These are phyloP conservation scores for Elasticomyces elasticus DNA, from an alignment of 495 filamentous ascomycete genomes.

Conservation along the genomic window DNA sequence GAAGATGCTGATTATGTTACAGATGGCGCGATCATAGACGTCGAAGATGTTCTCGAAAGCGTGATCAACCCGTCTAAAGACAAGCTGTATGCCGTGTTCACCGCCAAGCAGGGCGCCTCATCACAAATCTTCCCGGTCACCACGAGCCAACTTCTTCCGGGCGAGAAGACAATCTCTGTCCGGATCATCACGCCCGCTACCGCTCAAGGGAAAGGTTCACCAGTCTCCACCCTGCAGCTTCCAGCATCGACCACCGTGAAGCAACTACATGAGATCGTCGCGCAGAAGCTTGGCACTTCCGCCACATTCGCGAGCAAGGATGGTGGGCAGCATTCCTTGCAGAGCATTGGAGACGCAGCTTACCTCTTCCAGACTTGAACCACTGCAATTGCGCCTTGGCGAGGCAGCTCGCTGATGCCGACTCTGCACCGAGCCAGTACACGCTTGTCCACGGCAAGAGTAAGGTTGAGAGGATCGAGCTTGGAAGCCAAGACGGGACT, in stretches of 20 bases:
- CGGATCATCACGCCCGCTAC: slow-evolving; percentile 20
- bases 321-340: no score
- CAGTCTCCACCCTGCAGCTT: neutral
- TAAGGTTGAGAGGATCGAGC: slow-evolving; percentile 8
- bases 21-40: slow-evolving; percentile 18
- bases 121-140: neutral
- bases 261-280: slow-evolving; percentile 14
- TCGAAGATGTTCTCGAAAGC: slow-evolving; percentile 17
- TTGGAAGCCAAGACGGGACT: neutral
- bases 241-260: slow-evolving; percentile 2
- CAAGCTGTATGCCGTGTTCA: slow-evolving; percentile 18
- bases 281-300: slow-evolving; percentile 8
- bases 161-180: slow-evolving; percentile 3
- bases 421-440: slow-evolving; percentile 5
- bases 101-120: neutral
- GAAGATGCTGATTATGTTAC: neutral
- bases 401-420: slow-evolving; percentile 15
- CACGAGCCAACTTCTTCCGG: neutral
- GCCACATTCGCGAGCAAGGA: neutral
- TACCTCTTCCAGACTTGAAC: no score
- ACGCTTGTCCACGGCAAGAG: slow-evolving; percentile 20
- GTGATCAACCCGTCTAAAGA: slow-evolving; percentile 11
- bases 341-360: no score
- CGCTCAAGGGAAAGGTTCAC: neutral
- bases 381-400: slow-evolving; percentile 29